Base-by-base conservation (phyloP, 805 yeast genomes). In the Lipomyces japonicus region DNA sequence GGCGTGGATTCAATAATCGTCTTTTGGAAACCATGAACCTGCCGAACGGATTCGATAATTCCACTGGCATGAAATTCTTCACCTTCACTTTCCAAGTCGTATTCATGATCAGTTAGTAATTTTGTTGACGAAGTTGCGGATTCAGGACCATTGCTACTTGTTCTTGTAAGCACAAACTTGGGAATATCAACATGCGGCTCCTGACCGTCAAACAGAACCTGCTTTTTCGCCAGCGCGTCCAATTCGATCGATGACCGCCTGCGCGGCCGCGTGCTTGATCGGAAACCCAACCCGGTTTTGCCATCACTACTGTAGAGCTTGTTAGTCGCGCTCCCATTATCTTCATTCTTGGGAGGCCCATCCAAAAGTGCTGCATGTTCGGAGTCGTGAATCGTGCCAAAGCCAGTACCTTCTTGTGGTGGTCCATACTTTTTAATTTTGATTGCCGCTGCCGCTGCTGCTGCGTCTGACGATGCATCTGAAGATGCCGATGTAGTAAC, bases 11-110 rank as follows among this genome's bases (percentile, higher is more conserved):
- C 91, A 61, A 88, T 87, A 53, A 88, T 85, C 2, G 95, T 87
- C 72, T 88, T 88, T 61, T 80, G 81, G 19, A 86, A 85, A 46
- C 96, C 96, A 63, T 83, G 81, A 24, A 84, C 84, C 44, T 82
- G 84, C n/a, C 88, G 80, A 16, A 88, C 82, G 36, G 86, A 80
- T 68, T 88, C 96, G 47, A 86, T 77, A 46, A 88, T 81, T 6
- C 91, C 83, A 16, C 81, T 81, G 9, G 82, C 60, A 56, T 63
- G 69, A 41, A 60, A 46, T 28, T 65, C 47, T n/a, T 24, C 40
- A 22, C 16, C 30, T 3, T 21, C n/a, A 18, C n/a, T 14, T 5
- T 19, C 44, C 19, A 26, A 5, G 38, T n/a, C 9, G n/a, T 24
- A 23, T 12, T 25, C 44, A n/a, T 39, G 14, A 34, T 48, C 50